Percentiles rank a stretch among this genome's conserved stretches.
phyloP scores from a whole-genome alignment of 805 yeast species.

The Maudiozyma barnettii region DNA sequence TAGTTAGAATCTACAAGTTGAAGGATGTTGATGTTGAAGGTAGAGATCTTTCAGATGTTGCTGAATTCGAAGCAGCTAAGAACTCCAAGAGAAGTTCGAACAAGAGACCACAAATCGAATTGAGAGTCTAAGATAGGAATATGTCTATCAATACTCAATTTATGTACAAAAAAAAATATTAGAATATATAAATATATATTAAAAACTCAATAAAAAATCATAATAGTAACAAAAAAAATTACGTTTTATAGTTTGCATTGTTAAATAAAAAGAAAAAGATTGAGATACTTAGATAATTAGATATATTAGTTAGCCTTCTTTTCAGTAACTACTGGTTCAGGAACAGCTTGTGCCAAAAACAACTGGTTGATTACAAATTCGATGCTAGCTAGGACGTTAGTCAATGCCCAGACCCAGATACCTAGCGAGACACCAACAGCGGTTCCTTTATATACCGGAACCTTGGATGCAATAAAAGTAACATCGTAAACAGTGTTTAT shows the following conservation, averaged over 20 bases:
- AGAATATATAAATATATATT: constrained; percentile 5
- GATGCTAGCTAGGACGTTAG: constrained; percentile 20
- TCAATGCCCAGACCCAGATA: constrained; percentile 29
- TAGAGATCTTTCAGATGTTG: constrained; percentile 56
- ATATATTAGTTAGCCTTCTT: neutral
- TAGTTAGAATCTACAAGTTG: constrained; percentile 87
- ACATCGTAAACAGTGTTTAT: neutral
- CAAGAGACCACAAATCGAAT: constrained; percentile 47
- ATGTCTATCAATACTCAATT: neutral
- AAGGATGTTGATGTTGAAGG: constrained; percentile 84
- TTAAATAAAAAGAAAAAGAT: neutral
- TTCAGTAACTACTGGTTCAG: constrained; percentile 5
- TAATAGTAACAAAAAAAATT: neutral
- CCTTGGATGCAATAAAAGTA: constrained; percentile 1
- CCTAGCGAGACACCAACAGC: constrained; percentile 26
- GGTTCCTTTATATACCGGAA: neutral
- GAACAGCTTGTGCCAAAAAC: constrained; percentile 7
- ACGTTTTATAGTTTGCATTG: neutral
- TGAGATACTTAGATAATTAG: neutral
- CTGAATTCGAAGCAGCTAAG: constrained; percentile 38
- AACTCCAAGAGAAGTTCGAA: constrained; percentile 21
- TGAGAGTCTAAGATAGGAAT: constrained; percentile 29
- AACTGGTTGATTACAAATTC: constrained; percentile 22
- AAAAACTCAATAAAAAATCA: neutral
- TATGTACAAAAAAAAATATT: constrained; percentile 1